These are phyloP conservation scores for Croton setiger DNA, from an alignment of 441 rosid species.

Conservation along the genomic window DNA sequence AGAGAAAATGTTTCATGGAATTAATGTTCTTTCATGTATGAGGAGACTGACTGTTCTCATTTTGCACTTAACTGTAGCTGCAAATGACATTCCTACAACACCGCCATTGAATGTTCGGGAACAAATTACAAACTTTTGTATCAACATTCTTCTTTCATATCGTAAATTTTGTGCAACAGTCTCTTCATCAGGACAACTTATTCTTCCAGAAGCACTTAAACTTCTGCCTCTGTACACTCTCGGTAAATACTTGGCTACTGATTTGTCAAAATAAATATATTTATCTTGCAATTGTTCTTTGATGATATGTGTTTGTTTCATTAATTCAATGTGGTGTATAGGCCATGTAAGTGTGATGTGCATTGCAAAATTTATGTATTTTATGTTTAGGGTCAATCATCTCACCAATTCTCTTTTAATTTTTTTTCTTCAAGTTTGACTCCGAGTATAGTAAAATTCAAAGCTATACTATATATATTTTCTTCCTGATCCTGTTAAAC, in stretches of 20 bases:
- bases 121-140: slow-evolving; percentile 71
- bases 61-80: slow-evolving; percentile 43
- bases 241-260: slow-evolving; percentile 40
- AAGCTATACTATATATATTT: not conserved
- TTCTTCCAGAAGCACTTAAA: slow-evolving; percentile 99
- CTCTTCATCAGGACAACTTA: slow-evolving; percentile 94
- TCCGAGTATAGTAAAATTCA: not conserved
- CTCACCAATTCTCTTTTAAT: no score
- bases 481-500: not conserved
- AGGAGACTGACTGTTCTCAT: not conserved
- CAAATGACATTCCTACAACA: slow-evolving; percentile 68
- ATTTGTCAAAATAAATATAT: not conserved
- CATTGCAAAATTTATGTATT: not conserved
- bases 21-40: slow-evolving; percentile 2
- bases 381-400: not conserved
- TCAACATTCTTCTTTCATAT: slow-evolving; percentile 74
- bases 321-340: not conserved
- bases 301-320: not conserved
- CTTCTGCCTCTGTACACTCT: slow-evolving; percentile 92
- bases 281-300: not conserved
- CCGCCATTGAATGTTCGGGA: slow-evolving; percentile 73
- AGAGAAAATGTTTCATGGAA: slow-evolving; percentile 1
- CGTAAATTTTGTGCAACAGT: slow-evolving; percentile 98
- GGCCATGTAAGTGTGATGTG: not conserved
- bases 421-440: no score